These are phyloP conservation scores for Cytospora piceicola DNA, from an alignment of 2,329 filamentous ascomycete genomes.

Conservation along the genomic window DNA sequence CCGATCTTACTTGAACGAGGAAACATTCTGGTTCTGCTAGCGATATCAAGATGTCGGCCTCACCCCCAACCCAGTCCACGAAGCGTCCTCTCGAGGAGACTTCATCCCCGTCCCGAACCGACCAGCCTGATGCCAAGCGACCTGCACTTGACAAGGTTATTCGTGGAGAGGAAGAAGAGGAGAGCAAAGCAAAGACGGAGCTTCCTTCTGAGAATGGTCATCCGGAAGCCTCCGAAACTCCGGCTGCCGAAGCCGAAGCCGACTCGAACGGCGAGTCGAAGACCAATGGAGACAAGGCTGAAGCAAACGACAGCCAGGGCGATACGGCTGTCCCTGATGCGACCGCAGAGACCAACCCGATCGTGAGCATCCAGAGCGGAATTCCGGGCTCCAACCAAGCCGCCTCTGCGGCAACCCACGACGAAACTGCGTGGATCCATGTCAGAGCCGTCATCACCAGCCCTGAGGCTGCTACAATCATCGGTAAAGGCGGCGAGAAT, in stretches of 20 bases:
- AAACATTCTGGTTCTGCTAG: slow-evolving; percentile 42
- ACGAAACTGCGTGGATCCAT: slow-evolving; percentile 96
- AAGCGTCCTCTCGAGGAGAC: slow-evolving; percentile 98
- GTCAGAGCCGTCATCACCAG: slow-evolving; percentile 97
- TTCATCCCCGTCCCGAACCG: slow-evolving; percentile 88
- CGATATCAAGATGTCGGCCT: slow-evolving; percentile 71
- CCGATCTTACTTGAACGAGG: slow-evolving; percentile 44
- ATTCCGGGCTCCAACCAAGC: slow-evolving; percentile 46
- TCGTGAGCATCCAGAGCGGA: slow-evolving; percentile 39
- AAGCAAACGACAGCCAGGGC: slow-evolving; percentile 62
- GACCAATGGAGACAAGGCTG: slow-evolving; percentile 55
- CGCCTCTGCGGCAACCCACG: slow-evolving; percentile 65
- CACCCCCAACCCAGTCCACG: slow-evolving; percentile 68
- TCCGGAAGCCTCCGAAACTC: slow-evolving; percentile 35
- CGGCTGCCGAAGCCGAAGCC: slow-evolving; percentile 45
- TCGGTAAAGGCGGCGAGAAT: slow-evolving; percentile 98
- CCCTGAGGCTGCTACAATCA: slow-evolving; percentile 94
- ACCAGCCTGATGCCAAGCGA: slow-evolving; percentile 96
- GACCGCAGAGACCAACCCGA: slow-evolving; percentile 56
- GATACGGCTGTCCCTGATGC: slow-evolving; percentile 72
- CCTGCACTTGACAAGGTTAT: slow-evolving; percentile 92
- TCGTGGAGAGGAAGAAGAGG: slow-evolving; percentile 68
- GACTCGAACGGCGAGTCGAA: slow-evolving; percentile 56
- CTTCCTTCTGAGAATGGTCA: slow-evolving; percentile 44
- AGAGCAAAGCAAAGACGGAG: slow-evolving; percentile 55